Conservation (phyloP, 768 basidiomycete species). For the Tubosaeta brunneosetosa region DNA sequence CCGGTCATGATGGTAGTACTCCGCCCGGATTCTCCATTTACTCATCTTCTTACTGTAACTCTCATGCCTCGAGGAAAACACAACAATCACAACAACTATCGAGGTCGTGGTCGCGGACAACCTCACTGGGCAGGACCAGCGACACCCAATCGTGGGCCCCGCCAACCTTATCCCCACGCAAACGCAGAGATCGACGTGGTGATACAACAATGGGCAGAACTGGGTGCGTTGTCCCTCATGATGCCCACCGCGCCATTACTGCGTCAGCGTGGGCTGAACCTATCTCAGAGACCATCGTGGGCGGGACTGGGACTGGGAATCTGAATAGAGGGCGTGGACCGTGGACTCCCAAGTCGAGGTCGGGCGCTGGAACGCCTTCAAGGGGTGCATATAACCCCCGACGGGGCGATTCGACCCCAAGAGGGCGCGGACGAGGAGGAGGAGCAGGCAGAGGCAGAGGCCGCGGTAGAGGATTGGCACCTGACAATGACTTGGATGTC, state of each 20-base stretch:
- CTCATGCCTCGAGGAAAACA: constrained; percentile 18
- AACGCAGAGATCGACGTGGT: constrained; percentile 20
- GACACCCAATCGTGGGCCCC: not conserved
- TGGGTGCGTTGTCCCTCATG: constrained; percentile 13
- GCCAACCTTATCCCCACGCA: constrained; percentile 16
- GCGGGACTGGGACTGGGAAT: not conserved
- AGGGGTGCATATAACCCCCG: constrained; percentile 14
- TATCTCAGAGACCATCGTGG: constrained; percentile 1
- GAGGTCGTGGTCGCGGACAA: constrained; percentile 20
- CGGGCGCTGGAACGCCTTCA: constrained; percentile 9
- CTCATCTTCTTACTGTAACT: not conserved
- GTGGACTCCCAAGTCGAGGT: constrained; percentile 11
- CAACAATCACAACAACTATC: constrained; percentile 18
- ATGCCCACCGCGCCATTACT: not conserved
- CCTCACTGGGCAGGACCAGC: constrained; percentile 5
- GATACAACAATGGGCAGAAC: constrained; percentile 23
- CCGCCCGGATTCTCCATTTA: too few species aligned
- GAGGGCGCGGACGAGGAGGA: constrained; percentile 13
- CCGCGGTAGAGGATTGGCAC: not conserved
- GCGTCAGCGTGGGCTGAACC: not conserved
- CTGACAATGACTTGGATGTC: not conserved
- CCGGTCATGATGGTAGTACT: too few species aligned
- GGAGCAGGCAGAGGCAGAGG: constrained; percentile 5
- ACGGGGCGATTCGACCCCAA: constrained; percentile 6
- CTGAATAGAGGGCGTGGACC: not conserved